Percentiles rank a stretch among this genome's conserved stretches.
phyloP scores from a whole-genome alignment of 805 yeast genomes.

The Zygoascus ofunaensis region DNA sequence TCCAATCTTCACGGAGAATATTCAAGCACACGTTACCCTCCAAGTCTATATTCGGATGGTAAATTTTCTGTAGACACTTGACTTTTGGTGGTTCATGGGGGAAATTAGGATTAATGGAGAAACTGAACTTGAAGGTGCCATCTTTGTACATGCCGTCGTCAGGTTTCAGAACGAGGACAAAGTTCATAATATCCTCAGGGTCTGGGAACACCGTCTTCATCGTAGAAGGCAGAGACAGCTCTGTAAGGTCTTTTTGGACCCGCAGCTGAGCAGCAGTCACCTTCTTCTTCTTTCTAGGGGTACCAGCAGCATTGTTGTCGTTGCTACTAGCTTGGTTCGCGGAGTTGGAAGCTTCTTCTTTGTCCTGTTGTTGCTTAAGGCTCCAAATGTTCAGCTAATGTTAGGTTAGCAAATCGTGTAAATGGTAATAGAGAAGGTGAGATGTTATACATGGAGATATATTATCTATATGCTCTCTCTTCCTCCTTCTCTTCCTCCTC shows the following conservation, averaged over 20 bases:
- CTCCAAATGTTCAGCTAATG: conserved; percentile 50
- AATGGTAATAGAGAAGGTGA: no score
- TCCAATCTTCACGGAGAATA: conserved; percentile 91
- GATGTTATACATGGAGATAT: no score
- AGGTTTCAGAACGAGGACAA: conserved; percentile 51
- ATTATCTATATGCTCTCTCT: no score
- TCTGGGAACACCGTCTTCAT: conserved; percentile 44
- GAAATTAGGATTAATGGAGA: conserved; percentile 57
- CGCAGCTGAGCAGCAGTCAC: conserved; percentile 62
- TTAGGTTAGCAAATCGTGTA: no score
- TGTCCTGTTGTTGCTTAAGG: conserved; percentile 48
- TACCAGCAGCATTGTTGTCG: conserved; percentile 19
- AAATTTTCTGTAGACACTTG: conserved; percentile 39
- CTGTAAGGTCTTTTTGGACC: conserved; percentile 64
- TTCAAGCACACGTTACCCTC: conserved; percentile 89
- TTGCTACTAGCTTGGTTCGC: conserved; percentile 26
- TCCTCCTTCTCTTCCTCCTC: no score
- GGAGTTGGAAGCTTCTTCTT: conserved; percentile 27
- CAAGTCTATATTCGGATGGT: conserved; percentile 88
- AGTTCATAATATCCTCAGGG: conserved; percentile 50
- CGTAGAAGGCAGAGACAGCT: conserved; percentile 52
- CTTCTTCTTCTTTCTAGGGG: conserved; percentile 23
- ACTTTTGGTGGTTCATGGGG: conserved; percentile 88
- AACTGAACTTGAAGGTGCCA: conserved; percentile 65
- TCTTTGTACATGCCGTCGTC: conserved; percentile 61